These are phyloP conservation scores for Penicillium sp. DNA, from an alignment of 2,329 filamentous ascomycete species.

Conservation along the genomic window DNA sequence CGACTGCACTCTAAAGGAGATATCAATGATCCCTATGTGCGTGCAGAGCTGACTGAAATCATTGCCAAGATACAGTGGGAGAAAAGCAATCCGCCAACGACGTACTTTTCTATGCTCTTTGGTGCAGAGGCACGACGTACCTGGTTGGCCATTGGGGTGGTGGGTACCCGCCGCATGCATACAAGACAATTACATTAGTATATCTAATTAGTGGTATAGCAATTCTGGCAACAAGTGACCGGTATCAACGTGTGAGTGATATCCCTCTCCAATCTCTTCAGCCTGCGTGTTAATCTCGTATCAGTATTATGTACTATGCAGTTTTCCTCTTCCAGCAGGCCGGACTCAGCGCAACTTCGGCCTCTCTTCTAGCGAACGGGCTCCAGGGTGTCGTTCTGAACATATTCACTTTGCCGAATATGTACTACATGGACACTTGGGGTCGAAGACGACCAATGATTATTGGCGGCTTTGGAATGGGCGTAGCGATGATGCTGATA, in stretches of 20 bases:
- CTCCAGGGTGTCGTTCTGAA: constrained; percentile 27
- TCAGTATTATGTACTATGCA: constrained; percentile 28
- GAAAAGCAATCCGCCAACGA: constrained; percentile 16
- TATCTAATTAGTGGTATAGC: constrained; percentile 7
- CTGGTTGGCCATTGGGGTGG: constrained; percentile 23
- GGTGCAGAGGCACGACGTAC: constrained; percentile 19
- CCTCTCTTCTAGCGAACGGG: constrained; percentile 26
- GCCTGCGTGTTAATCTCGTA: background rate
- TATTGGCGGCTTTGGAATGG: constrained; percentile 24
- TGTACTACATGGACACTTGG: constrained; percentile 28
- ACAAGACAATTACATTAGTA: no score
- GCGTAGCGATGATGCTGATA: constrained; percentile 25
- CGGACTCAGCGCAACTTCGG: constrained; percentile 19
- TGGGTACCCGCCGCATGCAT: constrained; percentile 5
- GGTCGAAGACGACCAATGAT: constrained; percentile 26
- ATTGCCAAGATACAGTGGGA: constrained; percentile 14
- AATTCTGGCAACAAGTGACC: constrained; percentile 23
- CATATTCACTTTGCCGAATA: constrained; percentile 26
- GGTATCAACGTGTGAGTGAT: constrained; percentile 20
- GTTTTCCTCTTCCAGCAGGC: constrained; percentile 29
- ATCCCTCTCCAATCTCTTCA: background rate
- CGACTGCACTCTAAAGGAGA: constrained; percentile 16
- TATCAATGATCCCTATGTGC: constrained; percentile 19
- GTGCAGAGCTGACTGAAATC: constrained; percentile 15
- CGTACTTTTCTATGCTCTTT: constrained; percentile 18